Conservation (phyloP, 495 filamentous ascomycete genomes). For the Acidiella bohemica region DNA sequence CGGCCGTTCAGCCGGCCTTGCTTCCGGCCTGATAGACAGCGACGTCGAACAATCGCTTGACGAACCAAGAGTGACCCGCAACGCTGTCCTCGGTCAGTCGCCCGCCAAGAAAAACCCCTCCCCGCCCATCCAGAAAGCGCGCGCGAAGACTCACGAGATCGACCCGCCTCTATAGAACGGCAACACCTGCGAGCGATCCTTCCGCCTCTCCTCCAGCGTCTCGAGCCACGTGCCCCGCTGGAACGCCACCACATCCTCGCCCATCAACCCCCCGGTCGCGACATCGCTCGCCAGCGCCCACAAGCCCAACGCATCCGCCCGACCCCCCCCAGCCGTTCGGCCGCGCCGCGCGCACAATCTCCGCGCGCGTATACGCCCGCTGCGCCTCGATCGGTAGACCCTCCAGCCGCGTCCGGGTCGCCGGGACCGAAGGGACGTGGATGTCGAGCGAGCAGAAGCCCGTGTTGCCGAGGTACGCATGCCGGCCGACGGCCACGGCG, state of each 20-base stretch:
- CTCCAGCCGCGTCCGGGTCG: constrained; percentile 8
- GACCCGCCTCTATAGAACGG: constrained; percentile 16
- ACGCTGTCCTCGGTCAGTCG: constrained; percentile 2
- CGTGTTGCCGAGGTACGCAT: constrained; percentile 14
- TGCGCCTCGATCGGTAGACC: constrained; percentile 13
- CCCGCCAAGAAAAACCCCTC: neutral
- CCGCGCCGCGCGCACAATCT: constrained; percentile 2
- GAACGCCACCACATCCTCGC: constrained; percentile 13
- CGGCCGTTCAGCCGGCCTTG: constrained; percentile 5
- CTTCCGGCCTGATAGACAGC: constrained; percentile 5
- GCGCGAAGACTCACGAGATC: constrained; percentile 10
- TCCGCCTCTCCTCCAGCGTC: constrained; percentile 11
- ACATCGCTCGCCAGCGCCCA: constrained; percentile 17
- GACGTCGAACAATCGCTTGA: constrained; percentile 5
- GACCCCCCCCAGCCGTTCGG: constrained; percentile 9
- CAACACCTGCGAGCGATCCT: constrained; percentile 11
- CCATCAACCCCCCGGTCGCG: constrained; percentile 8
- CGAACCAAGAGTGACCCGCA: constrained; percentile 10
- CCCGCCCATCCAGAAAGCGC: neutral
- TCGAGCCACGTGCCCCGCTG: constrained; percentile 11
- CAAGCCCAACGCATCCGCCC: constrained; percentile 13
- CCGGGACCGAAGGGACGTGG: constrained; percentile 13
- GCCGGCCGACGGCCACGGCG: constrained; percentile 14
- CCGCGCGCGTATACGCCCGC: constrained; percentile 4
- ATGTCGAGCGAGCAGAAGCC: constrained; percentile 11